Evolutionary conservation across 1,139 yeast species (phyloP).

Genomic region (Debaryomyces nepalensis): DNA sequence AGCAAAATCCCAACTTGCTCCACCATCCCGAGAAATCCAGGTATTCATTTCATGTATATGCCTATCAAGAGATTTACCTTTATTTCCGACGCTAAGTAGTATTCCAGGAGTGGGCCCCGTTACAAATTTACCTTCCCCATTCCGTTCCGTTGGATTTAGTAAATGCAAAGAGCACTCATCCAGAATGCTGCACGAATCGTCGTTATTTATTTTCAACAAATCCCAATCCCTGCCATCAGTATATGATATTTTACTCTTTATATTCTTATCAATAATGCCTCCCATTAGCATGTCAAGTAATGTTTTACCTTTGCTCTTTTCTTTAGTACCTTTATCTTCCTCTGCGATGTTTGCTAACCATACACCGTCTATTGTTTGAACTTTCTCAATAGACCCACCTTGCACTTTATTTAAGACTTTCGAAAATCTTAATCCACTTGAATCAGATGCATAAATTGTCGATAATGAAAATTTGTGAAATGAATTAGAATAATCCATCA

Average conservation of each 20-base stretch:
- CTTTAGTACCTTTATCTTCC: constrained; percentile 19
- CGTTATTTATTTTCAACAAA: constrained; percentile 48
- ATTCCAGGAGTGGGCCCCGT: constrained; percentile 78
- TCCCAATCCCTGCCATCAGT: constrained; percentile 73
- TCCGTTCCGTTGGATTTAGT: constrained; percentile 51
- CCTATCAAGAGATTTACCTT: constrained; percentile 43
- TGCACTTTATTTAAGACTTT: constrained; percentile 50
- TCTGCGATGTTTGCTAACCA: constrained; percentile 58
- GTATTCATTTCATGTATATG: constrained; percentile 40
- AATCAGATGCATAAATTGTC: constrained; percentile 62
- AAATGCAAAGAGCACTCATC: constrained; percentile 63
- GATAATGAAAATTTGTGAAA: constrained; percentile 26
- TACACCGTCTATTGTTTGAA: constrained; percentile 70
- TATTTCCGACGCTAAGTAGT: constrained; percentile 60
- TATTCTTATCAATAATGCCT: constrained; percentile 25
- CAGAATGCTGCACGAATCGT: constrained; percentile 49
- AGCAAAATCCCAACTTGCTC: constrained; percentile 67
- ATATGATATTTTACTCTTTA: constrained; percentile 48
- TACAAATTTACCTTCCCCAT: constrained; percentile 60
- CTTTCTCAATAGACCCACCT: constrained; percentile 51
- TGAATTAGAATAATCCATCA: constrained; percentile 38
- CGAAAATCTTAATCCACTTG: constrained; percentile 61
- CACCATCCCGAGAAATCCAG: constrained; percentile 79
- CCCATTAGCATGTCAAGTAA: constrained; percentile 35
- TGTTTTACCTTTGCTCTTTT: constrained; percentile 25